Base-by-base conservation (phyloP, 306 rosid genomes). In the Cicer chorassanicum region DNA sequence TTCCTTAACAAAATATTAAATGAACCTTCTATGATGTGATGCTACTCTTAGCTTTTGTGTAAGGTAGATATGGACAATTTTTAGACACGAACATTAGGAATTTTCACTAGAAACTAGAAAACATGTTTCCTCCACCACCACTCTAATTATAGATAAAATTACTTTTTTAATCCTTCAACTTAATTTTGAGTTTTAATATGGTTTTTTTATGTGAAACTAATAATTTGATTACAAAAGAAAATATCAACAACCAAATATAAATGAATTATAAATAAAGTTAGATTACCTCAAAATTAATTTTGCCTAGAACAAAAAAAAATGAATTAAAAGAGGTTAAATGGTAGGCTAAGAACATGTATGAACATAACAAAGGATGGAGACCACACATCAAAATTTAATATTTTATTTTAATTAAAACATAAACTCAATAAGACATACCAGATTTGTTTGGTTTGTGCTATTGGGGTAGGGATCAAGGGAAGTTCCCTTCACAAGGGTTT, bases 401-500 rank as follows among this genome's bases (percentile, higher is more conserved):
- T 50, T 75, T 61, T 12, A 43, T 50, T 75, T 67, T 72, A 81
- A 73, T 74, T 19, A 44, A 42, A 55, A 56, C 13, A 10, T 6
- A 29, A 70, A 69, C 53, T 81, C 34, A 81, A 64, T 68, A 73
- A 69, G 74, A 74, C 51, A 38, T 50, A 50, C 19, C 82, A 50
- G 81, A 81, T 74, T 77, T 84, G 78, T 74, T 81, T 19, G 78
- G 85, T 64, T 81, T 43, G 15, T 84, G 85, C 9, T 50, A 82
- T 81, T 63, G 50, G 85, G 74, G 78, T 36, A 78, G 78, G 85
- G 78, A 76, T 64, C 81, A 73, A 21, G 42, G 81, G 69, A 63
- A 70, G 78, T 78, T 69, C 73, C 81, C 70, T 49, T 70, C 88
- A 77, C 83, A 78, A 69, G 75, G 79, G 85, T 74, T 69, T 84